Evolutionary conservation across 768 basidiomycete genomes (phyloP).

Genomic region (Pilatotrama ljubarskyi): DNA sequence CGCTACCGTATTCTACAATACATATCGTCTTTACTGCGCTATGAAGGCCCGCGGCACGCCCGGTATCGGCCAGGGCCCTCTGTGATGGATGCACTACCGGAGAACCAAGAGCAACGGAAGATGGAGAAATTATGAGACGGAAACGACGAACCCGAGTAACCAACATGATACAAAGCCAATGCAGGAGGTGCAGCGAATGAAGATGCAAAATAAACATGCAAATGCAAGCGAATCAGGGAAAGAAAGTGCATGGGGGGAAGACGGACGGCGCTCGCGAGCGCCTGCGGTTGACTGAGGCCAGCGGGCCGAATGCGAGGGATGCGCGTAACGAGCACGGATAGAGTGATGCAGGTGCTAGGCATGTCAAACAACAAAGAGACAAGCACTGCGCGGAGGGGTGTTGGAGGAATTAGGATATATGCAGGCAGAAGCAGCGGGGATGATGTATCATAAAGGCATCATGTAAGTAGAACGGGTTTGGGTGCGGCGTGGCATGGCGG

Average conservation of each 20-base stretch:
- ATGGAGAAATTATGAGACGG: background rate
- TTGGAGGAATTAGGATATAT: constrained; percentile 23
- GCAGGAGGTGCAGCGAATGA: background rate
- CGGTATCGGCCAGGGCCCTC: background rate
- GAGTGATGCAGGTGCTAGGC: background rate
- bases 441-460: constrained; percentile 15
- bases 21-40: constrained; percentile 1
- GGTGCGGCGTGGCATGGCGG: background rate
- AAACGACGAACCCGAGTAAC: no score
- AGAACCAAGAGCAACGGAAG: background rate
- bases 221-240: background rate
- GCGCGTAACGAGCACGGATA: background rate
- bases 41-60: background rate
- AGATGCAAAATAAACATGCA: background rate
- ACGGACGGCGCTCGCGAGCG: no score
- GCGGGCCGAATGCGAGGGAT: background rate
- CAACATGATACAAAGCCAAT: background rate
- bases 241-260: no score
- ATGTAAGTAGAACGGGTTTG: background rate
- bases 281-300: no score
- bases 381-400: constrained; percentile 13
- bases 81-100: background rate
- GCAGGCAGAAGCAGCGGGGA: constrained; percentile 7
- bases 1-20: constrained; percentile 7
- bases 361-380: constrained; percentile 4